Conservation (phyloP, 106 monocot species). For the Acorus calamus region DNA sequence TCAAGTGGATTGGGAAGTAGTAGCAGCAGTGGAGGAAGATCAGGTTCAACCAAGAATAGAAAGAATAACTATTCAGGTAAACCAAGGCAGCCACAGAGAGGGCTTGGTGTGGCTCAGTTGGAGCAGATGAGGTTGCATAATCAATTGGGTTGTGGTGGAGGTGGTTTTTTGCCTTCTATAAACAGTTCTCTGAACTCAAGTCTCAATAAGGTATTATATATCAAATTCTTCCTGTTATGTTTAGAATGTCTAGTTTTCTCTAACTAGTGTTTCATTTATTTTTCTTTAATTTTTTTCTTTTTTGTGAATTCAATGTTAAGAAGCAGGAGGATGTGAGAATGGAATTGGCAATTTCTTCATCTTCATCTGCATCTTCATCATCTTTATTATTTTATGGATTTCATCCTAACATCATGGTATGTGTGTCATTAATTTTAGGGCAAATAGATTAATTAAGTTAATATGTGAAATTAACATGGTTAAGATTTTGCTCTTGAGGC, state of each 20-base stretch:
- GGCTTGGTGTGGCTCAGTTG: constrained; percentile 68
- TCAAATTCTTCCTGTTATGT: neutral
- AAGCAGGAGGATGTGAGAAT: constrained; percentile 27
- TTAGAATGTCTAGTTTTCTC: neutral
- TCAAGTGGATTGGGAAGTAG: constrained; percentile 2
- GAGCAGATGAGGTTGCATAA: constrained; percentile 62
- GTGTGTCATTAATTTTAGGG: no score
- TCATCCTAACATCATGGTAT: constrained; percentile 29
- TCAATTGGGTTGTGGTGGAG: constrained; percentile 30
- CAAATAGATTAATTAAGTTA: no score
- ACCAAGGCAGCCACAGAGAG: constrained; percentile 52
- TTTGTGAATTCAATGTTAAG: neutral
- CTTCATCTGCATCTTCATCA: constrained; percentile 22
- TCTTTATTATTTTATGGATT: constrained; percentile 11
- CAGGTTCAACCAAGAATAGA: constrained; percentile 26
- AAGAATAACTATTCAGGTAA: constrained; percentile 34
- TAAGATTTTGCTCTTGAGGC: no score
- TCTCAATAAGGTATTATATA: constrained; percentile 15
- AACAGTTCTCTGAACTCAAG: constrained; percentile 8
- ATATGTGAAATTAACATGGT: no score
- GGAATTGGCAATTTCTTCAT: constrained; percentile 12
- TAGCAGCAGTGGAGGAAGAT: neutral
- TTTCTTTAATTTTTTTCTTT: neutral
- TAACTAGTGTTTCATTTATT: constrained; percentile 1
- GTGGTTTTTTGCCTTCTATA: constrained; percentile 5